phyloP scores from a whole-genome alignment of 2,329 filamentous ascomycete genomes.

The Xylaria hypoxylon region DNA sequence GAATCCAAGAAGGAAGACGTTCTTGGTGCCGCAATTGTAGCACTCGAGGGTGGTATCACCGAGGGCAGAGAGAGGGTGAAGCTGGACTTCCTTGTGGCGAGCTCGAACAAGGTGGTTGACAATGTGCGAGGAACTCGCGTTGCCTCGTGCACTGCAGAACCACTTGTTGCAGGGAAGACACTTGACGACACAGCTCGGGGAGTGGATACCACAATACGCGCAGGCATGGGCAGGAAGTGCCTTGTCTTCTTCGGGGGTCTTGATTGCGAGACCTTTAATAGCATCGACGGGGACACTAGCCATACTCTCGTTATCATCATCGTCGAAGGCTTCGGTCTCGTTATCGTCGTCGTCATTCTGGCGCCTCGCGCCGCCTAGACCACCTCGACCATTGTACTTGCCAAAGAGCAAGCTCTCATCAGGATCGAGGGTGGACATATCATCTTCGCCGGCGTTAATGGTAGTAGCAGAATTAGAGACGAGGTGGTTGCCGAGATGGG shows the following conservation, averaged over 20 bases:
- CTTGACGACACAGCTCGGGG: conserved; percentile 93
- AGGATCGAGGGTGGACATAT: conserved; percentile 74
- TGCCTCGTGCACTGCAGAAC: conserved; percentile 98
- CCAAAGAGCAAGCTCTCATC: conserved; percentile 86
- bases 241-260: conserved; percentile 79
- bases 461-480: conserved; percentile 85
- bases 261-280: conserved; percentile 71
- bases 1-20: conserved; percentile 96
- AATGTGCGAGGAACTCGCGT: conserved; percentile 96
- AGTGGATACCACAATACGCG: conserved; percentile 98
- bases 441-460: conserved; percentile 88
- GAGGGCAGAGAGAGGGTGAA: conserved; percentile 91
- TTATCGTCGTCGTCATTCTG: conserved; percentile 91
- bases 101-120: conserved; percentile 98
- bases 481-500: conserved; percentile 86
- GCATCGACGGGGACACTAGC: conserved; percentile 85
- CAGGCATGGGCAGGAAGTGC: conserved; percentile 95
- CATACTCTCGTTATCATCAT: conserved; percentile 81
- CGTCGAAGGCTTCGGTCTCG: conserved; percentile 83
- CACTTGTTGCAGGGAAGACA: conserved; percentile 96
- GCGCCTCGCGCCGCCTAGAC: conserved; percentile 62
- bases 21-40: conserved; percentile 99
- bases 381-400: conserved; percentile 70
- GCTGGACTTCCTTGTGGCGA: conserved; percentile 97
- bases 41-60: conserved; percentile 98